A percentile compares a stretch with the other conserved stretches of the same genome.
phyloP scores from a whole-genome alignment of 208 protist species.

The Trypanosoma lewisi region DNA sequence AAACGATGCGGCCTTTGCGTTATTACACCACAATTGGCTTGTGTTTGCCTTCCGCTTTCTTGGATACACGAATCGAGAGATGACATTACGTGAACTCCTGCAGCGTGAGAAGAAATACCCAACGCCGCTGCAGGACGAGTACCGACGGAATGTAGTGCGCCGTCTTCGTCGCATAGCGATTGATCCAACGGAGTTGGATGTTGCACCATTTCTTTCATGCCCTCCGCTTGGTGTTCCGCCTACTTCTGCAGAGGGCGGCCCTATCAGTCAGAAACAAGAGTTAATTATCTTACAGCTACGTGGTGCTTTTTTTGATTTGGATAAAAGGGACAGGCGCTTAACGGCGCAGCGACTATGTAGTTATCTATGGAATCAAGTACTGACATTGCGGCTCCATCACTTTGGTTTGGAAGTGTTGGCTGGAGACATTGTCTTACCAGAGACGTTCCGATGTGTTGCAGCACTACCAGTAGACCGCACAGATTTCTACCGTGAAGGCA shows the following conservation, averaged over 20 bases:
- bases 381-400: conserved; percentile 76
- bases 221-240: conserved; percentile 44
- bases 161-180: conserved; percentile 63
- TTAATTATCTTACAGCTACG: conserved; percentile 64
- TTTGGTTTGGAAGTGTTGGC: conserved; percentile 49
- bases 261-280: conserved; percentile 46
- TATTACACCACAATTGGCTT: conserved; percentile 84
- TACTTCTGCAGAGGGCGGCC: conserved; percentile 27
- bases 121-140: conserved; percentile 75
- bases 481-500: conserved; percentile 38
- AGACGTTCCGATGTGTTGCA: conserved; percentile 32
- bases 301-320: conserved; percentile 77
- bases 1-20: conserved; percentile 72
- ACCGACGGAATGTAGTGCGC: conserved; percentile 72
- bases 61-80: conserved; percentile 62
- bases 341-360: conserved; percentile 77
- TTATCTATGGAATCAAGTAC: conserved; percentile 85
- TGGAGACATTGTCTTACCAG: conserved; percentile 66
- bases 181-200: conserved; percentile 72
- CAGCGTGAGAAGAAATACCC: conserved; percentile 84
- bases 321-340: conserved; percentile 51
- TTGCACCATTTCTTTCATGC: conserved; percentile 61
- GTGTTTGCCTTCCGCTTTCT: conserved; percentile 85
- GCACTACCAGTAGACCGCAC: conserved; percentile 35
- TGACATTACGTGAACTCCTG: conserved; percentile 74